Conservation (phyloP, 208 protist genomes). For the Vickermania spadyakhi region DNA sequence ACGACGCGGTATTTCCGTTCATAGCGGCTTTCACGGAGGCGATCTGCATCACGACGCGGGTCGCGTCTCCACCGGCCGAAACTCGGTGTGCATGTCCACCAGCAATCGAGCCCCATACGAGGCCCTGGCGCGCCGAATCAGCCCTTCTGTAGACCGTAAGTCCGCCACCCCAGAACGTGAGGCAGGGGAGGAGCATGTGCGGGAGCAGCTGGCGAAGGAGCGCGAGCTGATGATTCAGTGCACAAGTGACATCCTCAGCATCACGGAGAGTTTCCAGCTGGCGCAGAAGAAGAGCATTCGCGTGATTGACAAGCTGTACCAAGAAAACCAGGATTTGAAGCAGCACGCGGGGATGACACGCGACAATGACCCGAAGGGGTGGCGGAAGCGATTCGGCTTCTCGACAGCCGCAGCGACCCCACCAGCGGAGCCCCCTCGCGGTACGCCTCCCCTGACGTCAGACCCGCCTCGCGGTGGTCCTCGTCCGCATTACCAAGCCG, state of each 20-base stretch:
- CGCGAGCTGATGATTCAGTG: conserved; percentile 24
- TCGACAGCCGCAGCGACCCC: not conserved
- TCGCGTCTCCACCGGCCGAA: not conserved
- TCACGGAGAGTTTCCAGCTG: conserved; percentile 11
- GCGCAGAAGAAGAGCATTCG: conserved; percentile 5
- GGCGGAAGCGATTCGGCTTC: not conserved
- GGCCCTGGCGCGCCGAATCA: not conserved
- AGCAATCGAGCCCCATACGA: not conserved
- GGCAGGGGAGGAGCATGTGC: conserved; percentile 12
- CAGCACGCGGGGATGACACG: not conserved
- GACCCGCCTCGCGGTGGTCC: not conserved
- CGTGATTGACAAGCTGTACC: conserved; percentile 7
- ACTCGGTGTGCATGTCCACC: not conserved
- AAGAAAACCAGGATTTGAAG: conserved; percentile 13
- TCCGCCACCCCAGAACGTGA: conserved; percentile 4
- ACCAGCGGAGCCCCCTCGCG: not conserved
- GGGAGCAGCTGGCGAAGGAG: conserved; percentile 6
- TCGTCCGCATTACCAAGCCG: too few species aligned
- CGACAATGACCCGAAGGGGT: not conserved
- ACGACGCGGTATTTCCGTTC: not conserved
- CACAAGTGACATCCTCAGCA: conserved; percentile 18
- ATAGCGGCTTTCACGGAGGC: not conserved
- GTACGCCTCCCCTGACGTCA: not conserved
- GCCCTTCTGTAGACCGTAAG: conserved; percentile 8
- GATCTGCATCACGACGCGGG: not conserved